These are phyloP conservation scores for Cocos nucifera DNA, from an alignment of 176 grass and related monocot genomes.

Conservation along the genomic window DNA sequence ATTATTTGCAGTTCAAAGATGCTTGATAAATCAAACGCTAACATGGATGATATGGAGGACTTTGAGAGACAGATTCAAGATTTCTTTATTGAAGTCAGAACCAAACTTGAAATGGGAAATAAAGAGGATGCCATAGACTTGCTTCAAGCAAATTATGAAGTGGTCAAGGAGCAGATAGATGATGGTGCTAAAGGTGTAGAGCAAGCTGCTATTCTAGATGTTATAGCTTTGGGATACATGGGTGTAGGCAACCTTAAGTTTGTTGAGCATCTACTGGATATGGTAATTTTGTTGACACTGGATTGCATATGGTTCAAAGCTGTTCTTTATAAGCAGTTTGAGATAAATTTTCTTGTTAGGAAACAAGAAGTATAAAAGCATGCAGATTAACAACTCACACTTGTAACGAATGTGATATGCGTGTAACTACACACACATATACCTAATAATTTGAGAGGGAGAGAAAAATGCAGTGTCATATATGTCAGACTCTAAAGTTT, in stretches of 20 bases:
- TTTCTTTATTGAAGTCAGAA: conserved; percentile 32
- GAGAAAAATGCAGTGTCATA: no score
- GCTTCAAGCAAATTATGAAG: conserved; percentile 32
- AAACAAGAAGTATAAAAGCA: no score
- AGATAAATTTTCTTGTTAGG: no score
- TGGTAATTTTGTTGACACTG: conserved; percentile 1
- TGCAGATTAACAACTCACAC: no score
- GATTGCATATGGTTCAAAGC: no score
- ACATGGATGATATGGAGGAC: conserved; percentile 9
- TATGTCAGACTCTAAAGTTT: no score
- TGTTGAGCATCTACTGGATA: conserved; percentile 23
- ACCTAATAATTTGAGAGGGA: no score
- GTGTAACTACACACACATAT: no score
- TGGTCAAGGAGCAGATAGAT: conserved; percentile 28
- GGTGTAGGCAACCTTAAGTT: conserved; percentile 7
- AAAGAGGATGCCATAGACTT: conserved; percentile 24
- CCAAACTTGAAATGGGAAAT: conserved; percentile 17
- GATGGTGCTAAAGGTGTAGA: conserved; percentile 24
- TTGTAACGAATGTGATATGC: no score
- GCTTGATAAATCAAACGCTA: conserved; percentile 21
- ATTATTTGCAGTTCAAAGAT: conserved; percentile 14
- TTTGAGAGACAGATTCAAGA: conserved; percentile 23
- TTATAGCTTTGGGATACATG: conserved; percentile 36
- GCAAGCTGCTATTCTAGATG: conserved; percentile 35
- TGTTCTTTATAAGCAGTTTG: no score